Evolutionary conservation across 371 early-diverging fungal species (phyloP), one percentile per base, ranked within the genome.

Genomic region (Mortierella sp.): DNA sequence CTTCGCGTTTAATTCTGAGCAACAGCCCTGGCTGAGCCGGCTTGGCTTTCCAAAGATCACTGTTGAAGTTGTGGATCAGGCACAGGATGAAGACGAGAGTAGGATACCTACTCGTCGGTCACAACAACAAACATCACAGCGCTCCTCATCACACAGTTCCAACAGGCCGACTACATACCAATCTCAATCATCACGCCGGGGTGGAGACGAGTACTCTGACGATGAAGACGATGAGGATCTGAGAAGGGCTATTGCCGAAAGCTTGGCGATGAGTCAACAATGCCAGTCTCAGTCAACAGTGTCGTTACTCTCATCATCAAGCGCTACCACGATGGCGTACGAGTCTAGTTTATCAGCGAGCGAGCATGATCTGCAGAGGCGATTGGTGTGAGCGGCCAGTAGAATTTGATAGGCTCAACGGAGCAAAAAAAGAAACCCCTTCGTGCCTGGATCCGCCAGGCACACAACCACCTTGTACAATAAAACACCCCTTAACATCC

Each of bases 1-100:
- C 11, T 86, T 86, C 60, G 80, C 86, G 7, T 86, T 86, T 50
- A 86, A 86, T 47, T 86, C 86, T 14, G 86, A 86, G 21, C 86
- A 86, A 21, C 86, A 86, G 42, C 86, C 86, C 0, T 86, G 86
- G 86, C 58, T 86, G 10, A 72, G 82, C 24, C 77, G 86, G 6
- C 76, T 86, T 4, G 86, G 86, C 19, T 85, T 86, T 70, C 86
- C 86, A 34, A 77, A 77, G 57, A 86, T 86, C 54, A 79, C 77
- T 5, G 72, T 86, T 1, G 86, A 86, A 70, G 86, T 86, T 0
- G 80, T 82, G 7, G 86, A 86, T 75, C 78, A 80, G 7, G 63
- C 73, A 24, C 77, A 76, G 68, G 76, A 79, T 38, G 81, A 73
- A 0, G 82, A 82, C 7, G 78, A 76, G 16, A 48, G 54, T 5